These are phyloP conservation scores for Phytopythium helicoides DNA, from an alignment of 352 stramenopile genomes.

Conservation along the genomic window DNA sequence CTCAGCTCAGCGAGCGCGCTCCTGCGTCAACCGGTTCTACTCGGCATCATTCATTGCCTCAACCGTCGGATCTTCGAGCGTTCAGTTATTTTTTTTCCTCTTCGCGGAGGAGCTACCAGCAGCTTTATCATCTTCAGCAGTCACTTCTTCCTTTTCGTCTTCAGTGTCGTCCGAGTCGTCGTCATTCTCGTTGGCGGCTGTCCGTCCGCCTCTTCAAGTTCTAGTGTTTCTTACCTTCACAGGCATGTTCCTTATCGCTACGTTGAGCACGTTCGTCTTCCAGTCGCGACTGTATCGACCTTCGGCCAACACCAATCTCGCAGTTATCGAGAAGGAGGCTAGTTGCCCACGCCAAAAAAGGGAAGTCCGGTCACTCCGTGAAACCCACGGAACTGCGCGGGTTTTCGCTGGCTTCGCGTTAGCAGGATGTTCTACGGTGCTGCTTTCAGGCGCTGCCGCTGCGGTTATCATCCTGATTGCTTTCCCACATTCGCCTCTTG, in stretches of 20 bases:
- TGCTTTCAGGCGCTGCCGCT: neutral
- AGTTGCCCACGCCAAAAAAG: too few relatives aligned
- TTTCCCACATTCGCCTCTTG: neutral
- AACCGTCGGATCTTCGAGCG: slow-evolving; percentile 32
- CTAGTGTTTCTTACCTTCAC: slow-evolving; percentile 38
- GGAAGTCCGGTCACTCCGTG: neutral
- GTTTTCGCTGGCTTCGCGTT: neutral
- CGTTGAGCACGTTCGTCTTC: slow-evolving; percentile 46
- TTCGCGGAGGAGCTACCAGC: slow-evolving; percentile 19
- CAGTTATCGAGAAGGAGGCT: too few relatives aligned
- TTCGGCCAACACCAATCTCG: neutral
- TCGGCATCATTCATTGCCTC: slow-evolving; percentile 46
- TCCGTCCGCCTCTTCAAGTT: slow-evolving; percentile 8
- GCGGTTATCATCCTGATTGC: slow-evolving; percentile 1
- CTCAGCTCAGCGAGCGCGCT: slow-evolving; percentile 5
- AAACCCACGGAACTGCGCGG: neutral
- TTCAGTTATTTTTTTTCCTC: slow-evolving; percentile 63
- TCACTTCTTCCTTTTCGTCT: neutral
- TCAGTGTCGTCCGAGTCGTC: neutral
- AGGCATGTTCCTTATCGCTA: slow-evolving; percentile 31
- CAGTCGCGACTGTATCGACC: slow-evolving; percentile 33
- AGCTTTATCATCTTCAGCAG: neutral
- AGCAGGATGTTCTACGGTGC: neutral
- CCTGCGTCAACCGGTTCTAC: slow-evolving; percentile 4
- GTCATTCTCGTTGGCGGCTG: neutral